These are phyloP conservation scores for Tetracladium maxilliforme DNA, from an alignment of 2,329 filamentous ascomycete species.

Conservation along the genomic window DNA sequence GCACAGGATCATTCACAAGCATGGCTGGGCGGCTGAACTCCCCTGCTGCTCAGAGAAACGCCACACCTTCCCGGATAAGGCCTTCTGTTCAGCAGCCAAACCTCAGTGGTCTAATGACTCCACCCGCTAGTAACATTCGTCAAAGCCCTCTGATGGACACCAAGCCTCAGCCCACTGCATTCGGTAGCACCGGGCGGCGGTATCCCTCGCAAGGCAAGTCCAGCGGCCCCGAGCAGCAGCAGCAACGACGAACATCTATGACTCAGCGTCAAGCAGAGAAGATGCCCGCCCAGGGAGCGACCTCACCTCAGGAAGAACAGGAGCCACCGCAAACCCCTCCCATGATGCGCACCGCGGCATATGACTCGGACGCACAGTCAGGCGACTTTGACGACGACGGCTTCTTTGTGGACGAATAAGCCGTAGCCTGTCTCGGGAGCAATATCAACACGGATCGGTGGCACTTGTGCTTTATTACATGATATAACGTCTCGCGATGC, in stretches of 20 bases:
- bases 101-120: conserved; percentile 72
- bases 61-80: conserved; percentile 22
- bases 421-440: too few relatives aligned
- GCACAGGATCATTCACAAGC: conserved; percentile 8
- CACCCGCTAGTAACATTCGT: conserved; percentile 63
- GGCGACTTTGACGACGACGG: conserved; percentile 45
- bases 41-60: conserved; percentile 14
- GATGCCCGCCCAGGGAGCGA: conserved; percentile 22
- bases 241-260: conserved; percentile 11
- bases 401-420: conserved; percentile 35
- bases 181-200: conserved; percentile 42
- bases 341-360: conserved; percentile 42
- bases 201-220: conserved; percentile 13
- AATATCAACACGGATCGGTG: too few relatives aligned
- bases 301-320: conserved; percentile 23
- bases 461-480: too few relatives aligned
- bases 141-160: conserved; percentile 35
- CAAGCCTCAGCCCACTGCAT: conserved; percentile 41
- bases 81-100: conserved; percentile 39
- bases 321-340: conserved; percentile 39
- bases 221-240: too few relatives aligned
- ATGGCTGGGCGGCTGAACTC: conserved; percentile 9
- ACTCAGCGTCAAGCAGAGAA: conserved; percentile 23
- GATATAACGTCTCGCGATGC: too few relatives aligned
- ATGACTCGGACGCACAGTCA: conserved; percentile 45